A percentile compares a stretch with the other conserved stretches of the same genome.
These are phyloP conservation scores for Saccharomycopsis malanga DNA, from an alignment of 805 yeast genomes.

Conservation along the genomic window DNA sequence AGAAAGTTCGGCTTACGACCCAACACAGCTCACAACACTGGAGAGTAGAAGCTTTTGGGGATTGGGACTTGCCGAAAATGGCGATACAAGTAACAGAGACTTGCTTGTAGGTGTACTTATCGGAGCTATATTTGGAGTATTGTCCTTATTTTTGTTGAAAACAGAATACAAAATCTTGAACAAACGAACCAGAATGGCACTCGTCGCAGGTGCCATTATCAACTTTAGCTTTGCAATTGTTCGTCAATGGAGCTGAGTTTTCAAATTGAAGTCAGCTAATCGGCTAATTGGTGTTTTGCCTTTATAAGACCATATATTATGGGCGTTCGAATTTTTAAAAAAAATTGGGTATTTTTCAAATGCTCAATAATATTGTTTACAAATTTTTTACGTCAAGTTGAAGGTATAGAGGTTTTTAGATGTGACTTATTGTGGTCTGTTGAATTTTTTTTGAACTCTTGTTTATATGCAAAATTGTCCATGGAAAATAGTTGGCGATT, in stretches of 20 bases:
- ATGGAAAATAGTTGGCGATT: too few species aligned
- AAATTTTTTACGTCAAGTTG: too few species aligned
- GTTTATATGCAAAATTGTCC: too few species aligned
- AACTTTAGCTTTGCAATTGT: constrained; percentile 63
- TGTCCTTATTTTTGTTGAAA: constrained; percentile 56
- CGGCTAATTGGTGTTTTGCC: too few species aligned
- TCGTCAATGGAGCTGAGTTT: constrained; percentile 27
- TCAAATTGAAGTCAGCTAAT: too few species aligned
- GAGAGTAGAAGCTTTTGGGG: constrained; percentile 33
- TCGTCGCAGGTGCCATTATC: constrained; percentile 61
- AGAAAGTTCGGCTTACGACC: constrained; percentile 59
- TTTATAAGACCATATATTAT: too few species aligned
- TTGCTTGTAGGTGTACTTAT: constrained; percentile 60
- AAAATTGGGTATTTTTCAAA: too few species aligned
- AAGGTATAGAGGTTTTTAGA: too few species aligned
- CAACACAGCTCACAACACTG: constrained; percentile 36
- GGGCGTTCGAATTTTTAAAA: too few species aligned
- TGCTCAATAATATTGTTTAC: too few species aligned
- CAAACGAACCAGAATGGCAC: constrained; percentile 57
- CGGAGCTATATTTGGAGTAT: constrained; percentile 72
- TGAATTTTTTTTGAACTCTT: too few species aligned
- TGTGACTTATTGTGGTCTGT: too few species aligned
- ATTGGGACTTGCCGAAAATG: constrained; percentile 22
- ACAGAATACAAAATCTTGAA: constrained; percentile 52
- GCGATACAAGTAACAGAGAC: constrained; percentile 46